A percentile compares a stretch with the other conserved stretches of the same genome.
Conservation (phyloP, 768 basidiomycete genomes). For the Hygrocybe punicea region DNA sequence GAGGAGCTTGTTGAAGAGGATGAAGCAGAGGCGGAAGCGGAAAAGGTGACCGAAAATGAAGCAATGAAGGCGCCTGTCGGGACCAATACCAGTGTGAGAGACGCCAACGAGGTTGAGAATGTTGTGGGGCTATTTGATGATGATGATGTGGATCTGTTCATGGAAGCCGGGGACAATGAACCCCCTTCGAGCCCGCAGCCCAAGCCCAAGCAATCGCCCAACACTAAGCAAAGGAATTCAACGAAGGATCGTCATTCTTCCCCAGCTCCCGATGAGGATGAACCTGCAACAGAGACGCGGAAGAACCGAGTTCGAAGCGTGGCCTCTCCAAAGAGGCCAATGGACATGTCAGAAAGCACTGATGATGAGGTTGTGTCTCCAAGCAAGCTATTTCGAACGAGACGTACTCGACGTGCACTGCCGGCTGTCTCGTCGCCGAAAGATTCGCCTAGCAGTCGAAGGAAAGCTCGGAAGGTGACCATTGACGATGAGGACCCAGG, state of each 20-base stretch:
- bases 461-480: not conserved
- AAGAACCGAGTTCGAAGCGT: not conserved
- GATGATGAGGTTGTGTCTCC: not conserved
- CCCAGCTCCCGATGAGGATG: not conserved
- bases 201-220: not conserved
- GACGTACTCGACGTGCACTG: not conserved
- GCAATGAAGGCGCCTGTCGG: not conserved
- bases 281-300: not conserved
- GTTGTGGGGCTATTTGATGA: constrained; percentile 5
- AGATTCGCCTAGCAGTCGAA: not conserved
- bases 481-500: not conserved
- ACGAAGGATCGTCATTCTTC: not conserved
- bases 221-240: not conserved
- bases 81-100: constrained; percentile 5
- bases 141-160: not conserved
- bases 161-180: not conserved
- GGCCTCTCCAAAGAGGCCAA: not conserved
- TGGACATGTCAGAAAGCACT: not conserved
- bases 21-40: constrained; percentile 8
- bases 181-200: not conserved
- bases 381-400: not conserved
- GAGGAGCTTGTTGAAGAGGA: constrained; percentile 14
- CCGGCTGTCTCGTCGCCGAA: not conserved
- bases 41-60: not conserved
- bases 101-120: constrained; percentile 7